A percentile compares a stretch with the other conserved stretches of the same genome.
Evolutionary conservation across 352 stramenopile species (phyloP).

Genomic region (Phytophthora fragariaefolia): DNA sequence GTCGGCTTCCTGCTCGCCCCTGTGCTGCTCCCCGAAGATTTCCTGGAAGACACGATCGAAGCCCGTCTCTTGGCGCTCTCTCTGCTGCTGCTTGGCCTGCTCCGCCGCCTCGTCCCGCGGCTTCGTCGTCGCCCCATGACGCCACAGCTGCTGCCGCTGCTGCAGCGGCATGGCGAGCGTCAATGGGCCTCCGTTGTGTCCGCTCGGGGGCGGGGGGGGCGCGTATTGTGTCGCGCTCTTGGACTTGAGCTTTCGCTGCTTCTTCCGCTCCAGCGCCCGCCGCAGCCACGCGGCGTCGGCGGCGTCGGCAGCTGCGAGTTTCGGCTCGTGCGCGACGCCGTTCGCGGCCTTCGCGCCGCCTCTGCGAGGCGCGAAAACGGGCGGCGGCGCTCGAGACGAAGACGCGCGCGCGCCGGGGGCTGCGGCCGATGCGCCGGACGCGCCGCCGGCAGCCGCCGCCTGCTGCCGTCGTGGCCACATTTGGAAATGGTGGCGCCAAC

Average conservation of each 20-base stretch:
- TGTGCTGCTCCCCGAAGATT: slow-evolving; percentile 42
- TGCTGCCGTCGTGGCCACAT: slow-evolving; percentile 54
- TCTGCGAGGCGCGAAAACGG: slow-evolving; percentile 26
- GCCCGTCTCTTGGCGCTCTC: slow-evolving; percentile 43
- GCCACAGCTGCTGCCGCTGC: slow-evolving; percentile 41
- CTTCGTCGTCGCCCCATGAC: slow-evolving; percentile 28
- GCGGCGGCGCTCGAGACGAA: neutral
- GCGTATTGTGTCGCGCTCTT: too few relatives aligned
- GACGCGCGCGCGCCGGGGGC: neutral
- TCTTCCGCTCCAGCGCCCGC: slow-evolving; percentile 52
- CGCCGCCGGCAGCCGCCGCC: neutral
- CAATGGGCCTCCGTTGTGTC: slow-evolving; percentile 15
- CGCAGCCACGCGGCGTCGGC: slow-evolving; percentile 48
- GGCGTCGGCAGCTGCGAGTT: neutral
- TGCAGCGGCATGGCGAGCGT: slow-evolving; percentile 27
- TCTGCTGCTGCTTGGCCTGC: slow-evolving; percentile 34
- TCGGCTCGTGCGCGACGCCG: slow-evolving; percentile 4
- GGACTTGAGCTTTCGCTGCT: slow-evolving; percentile 31
- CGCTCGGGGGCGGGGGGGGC: too few relatives aligned
- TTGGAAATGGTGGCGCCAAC: slow-evolving; percentile 25
- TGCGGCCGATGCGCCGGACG: slow-evolving; percentile 10
- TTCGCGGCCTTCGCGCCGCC: slow-evolving; percentile 25
- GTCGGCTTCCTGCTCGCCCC: slow-evolving; percentile 29
- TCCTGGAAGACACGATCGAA: slow-evolving; percentile 66
- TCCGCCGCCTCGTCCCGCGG: slow-evolving; percentile 19